phyloP scores from a whole-genome alignment of 768 basidiomycete genomes.

The Lentinula boryana region DNA sequence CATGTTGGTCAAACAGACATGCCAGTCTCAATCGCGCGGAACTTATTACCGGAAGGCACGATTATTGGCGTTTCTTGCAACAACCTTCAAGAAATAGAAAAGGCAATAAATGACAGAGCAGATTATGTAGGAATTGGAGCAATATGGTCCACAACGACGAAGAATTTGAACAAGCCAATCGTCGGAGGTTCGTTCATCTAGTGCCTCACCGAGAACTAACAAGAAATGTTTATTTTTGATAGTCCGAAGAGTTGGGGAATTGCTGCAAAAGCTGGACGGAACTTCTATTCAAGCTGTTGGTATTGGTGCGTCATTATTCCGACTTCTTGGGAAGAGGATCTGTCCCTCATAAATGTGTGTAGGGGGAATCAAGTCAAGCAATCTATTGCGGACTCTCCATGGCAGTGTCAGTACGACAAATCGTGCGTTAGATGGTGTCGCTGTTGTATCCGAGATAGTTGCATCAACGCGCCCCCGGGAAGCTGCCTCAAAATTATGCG shows the following conservation, averaged over 20 bases:
- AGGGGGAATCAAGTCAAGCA: slow-evolving; percentile 86
- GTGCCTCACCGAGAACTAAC: background rate
- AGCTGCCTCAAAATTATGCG: slow-evolving; percentile 41
- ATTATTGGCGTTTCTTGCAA: slow-evolving; percentile 83
- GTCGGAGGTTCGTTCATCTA: slow-evolving; percentile 35
- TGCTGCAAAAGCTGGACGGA: slow-evolving; percentile 62
- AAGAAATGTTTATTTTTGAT: background rate
- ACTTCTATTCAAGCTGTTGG: slow-evolving; percentile 68
- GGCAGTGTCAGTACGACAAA: slow-evolving; percentile 57
- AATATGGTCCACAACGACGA: slow-evolving; percentile 76
- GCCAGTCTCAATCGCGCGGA: slow-evolving; percentile 58
- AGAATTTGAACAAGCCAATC: slow-evolving; percentile 56
- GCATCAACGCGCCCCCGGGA: slow-evolving; percentile 49
- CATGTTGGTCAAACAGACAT: slow-evolving; percentile 91
- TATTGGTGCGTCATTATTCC: slow-evolving; percentile 55
- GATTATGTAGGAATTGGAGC: slow-evolving; percentile 91
- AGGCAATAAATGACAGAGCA: slow-evolving; percentile 56
- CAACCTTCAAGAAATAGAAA: slow-evolving; percentile 53
- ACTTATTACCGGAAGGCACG: slow-evolving; percentile 58
- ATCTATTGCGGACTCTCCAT: slow-evolving; percentile 70
- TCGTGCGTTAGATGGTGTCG: slow-evolving; percentile 70
- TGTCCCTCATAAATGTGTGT: slow-evolving; percentile 4
- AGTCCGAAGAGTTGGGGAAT: slow-evolving; percentile 60
- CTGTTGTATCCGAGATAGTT: slow-evolving; percentile 85
- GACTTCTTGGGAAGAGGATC: background rate